Percentiles rank a stretch among this genome's conserved stretches.
These are phyloP conservation scores for Urtica urens DNA, from an alignment of 306 rosid species.

Conservation along the genomic window DNA sequence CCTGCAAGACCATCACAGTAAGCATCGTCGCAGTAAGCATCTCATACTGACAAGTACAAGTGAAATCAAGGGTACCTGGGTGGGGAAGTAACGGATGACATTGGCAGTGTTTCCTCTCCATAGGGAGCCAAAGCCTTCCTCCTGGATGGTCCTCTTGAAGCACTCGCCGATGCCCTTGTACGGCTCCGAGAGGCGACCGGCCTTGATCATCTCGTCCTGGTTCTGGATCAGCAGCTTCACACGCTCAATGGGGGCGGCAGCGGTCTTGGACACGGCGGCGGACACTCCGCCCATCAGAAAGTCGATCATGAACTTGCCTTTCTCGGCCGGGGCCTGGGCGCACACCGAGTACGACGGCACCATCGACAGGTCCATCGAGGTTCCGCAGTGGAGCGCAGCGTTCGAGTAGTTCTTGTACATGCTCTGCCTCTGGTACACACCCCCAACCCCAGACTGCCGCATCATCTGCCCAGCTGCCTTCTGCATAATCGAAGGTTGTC, in stretches of 20 bases:
- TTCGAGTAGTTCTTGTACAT: slow-evolving; percentile 51
- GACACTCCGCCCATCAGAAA: slow-evolving; percentile 96
- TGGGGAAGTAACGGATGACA: slow-evolving; percentile 68
- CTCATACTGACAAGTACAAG: background rate
- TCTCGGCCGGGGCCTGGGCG: slow-evolving; percentile 70
- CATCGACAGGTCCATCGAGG: slow-evolving; percentile 43
- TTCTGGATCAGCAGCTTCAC: slow-evolving; percentile 84
- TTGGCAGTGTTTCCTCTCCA: slow-evolving; percentile 94
- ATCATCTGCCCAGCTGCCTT: slow-evolving; percentile 67
- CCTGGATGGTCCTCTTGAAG: slow-evolving; percentile 47
- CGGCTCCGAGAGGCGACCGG: slow-evolving; percentile 75
- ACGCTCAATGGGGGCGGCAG: slow-evolving; percentile 92
- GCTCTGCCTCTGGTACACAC: slow-evolving; percentile 43
- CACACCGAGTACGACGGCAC: slow-evolving; percentile 52
- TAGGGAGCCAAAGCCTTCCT: slow-evolving; percentile 51
- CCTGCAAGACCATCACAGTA: slow-evolving; percentile 30
- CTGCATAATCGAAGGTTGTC: slow-evolving; percentile 65
- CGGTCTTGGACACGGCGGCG: slow-evolving; percentile 90
- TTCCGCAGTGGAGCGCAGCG: slow-evolving; percentile 46
- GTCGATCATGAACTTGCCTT: slow-evolving; percentile 52
- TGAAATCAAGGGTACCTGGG: too few species aligned
- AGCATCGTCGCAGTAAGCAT: too few species aligned
- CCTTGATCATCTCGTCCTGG: slow-evolving; percentile 78
- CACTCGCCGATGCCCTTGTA: slow-evolving; percentile 95
- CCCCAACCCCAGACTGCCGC: slow-evolving; percentile 35